Base-by-base conservation (phyloP, 2,329 filamentous ascomycete species). In the Trichoderma hamatum region DNA sequence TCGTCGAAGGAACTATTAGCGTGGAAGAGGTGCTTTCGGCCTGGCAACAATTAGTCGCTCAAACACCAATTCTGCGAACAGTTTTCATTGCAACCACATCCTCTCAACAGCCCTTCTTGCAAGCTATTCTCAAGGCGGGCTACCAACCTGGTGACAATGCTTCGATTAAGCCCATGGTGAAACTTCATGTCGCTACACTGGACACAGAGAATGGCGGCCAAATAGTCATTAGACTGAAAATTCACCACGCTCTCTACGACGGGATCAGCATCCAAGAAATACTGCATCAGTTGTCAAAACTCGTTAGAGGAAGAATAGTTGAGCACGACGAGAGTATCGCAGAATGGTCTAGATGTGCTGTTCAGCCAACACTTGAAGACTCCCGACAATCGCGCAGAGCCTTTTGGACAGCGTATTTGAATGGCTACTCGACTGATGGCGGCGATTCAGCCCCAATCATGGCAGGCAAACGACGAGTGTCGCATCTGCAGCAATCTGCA, bases 211-310 rank as follows among this genome's bases (percentile, higher is more conserved):
- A 72, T 3, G 67, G 71, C 0, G 49, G 71, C 0, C 71, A 72
- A 0, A 70, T 72, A 73, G 51, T 71, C 0, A 67, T 89, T 4
- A 80, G 85, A 2, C 82, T 93, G 5, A 83, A 83, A 30, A 90
- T 97, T 5, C 94, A 97, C 71, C 94, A 98, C 77, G 92, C 92
- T 0, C 83, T 97, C 0, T 98, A 97, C 75, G 95, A 97, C 77
- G 94, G 90, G 6, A 84, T 96, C 70, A 96, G 92, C 73, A 82
- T 97, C 5, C 87, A 89, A 0, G 76, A 84, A 0, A 80, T 97
- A 6, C 81, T 93, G 26, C 76, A 84, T 2, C 75, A 78, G 16
- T 61, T 74, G 11, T 71, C 73, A 28, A 62, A 72, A 46, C 30
- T 72, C 14, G 19, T 72, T 3, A 32, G 21, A 64, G 74, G 28